Conservation (phyloP, 2,329 filamentous ascomycete genomes). For the Zymoseptoria pseudotritici region DNA sequence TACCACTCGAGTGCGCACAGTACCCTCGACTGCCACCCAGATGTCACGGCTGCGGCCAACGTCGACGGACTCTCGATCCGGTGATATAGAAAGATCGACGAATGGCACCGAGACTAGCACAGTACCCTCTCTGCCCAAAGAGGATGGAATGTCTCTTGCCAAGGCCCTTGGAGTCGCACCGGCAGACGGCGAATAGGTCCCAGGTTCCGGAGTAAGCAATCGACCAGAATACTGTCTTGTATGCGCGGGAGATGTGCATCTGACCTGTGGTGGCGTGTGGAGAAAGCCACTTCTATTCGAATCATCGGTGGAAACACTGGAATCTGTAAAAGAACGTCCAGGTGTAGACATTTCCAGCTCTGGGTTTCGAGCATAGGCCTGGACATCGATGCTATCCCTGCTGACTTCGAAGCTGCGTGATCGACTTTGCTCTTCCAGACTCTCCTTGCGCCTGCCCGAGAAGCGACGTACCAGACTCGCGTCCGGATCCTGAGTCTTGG, state of each 20-base stretch:
- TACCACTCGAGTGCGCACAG: conserved; percentile 16
- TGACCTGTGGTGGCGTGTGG: conserved; percentile 8
- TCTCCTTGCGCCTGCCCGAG: conserved; percentile 23
- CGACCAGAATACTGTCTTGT: conserved; percentile 4
- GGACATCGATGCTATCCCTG: conserved; percentile 21
- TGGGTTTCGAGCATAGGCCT: conserved; percentile 5
- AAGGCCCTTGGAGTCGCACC: conserved; percentile 16
- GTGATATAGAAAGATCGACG: conserved; percentile 18
- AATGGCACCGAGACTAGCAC: conserved; percentile 16
- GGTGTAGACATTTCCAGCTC: conserved; percentile 4
- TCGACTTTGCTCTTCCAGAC: conserved; percentile 15
- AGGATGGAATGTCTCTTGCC: background rate
- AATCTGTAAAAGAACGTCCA: conserved; percentile 21
- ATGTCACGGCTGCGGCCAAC: conserved; percentile 16
- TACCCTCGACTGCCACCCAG: conserved; percentile 26
- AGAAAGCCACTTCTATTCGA: conserved; percentile 10
- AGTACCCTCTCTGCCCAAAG: background rate
- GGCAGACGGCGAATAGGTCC: conserved; percentile 7
- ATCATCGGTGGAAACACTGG: conserved; percentile 22
- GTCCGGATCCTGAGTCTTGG: conserved; percentile 17
- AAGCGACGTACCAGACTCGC: conserved; percentile 23
- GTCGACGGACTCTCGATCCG: conserved; percentile 21
- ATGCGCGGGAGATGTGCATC: background rate
- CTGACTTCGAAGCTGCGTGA: conserved; percentile 25
- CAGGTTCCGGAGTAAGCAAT: conserved; percentile 9